phyloP scores from a whole-genome alignment of 148 eudicot species.

The Rhododendron mucronatum region DNA sequence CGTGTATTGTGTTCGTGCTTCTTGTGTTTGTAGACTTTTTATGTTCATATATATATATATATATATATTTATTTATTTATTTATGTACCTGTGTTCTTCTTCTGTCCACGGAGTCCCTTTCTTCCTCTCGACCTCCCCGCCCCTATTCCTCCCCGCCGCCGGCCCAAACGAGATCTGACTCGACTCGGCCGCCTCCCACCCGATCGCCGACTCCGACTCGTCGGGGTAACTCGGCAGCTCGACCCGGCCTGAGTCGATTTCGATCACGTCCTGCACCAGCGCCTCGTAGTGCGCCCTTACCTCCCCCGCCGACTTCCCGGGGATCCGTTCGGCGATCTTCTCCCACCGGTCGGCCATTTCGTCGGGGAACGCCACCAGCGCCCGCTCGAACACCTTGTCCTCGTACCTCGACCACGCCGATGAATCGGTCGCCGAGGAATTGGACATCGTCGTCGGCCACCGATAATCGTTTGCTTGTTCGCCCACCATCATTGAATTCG shows the following conservation, averaged over 20 bases:
- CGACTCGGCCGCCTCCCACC: slow-evolving; percentile 11
- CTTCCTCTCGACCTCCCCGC: slow-evolving; percentile 35
- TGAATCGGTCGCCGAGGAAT: neutral
- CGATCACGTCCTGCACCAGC: slow-evolving; percentile 37
- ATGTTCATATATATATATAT: neutral
- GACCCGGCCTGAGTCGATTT: slow-evolving; percentile 56
- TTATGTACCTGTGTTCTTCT: slow-evolving; percentile 51
- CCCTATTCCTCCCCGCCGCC: slow-evolving; percentile 1
- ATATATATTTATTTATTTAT: too few relatives aligned
- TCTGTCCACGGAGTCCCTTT: slow-evolving; percentile 69
- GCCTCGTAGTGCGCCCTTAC: slow-evolving; percentile 40
- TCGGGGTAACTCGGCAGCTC: slow-evolving; percentile 44
- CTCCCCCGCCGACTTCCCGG: slow-evolving; percentile 42
- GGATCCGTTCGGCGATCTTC: slow-evolving; percentile 33
- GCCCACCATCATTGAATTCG: neutral
- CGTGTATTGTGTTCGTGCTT: too few relatives aligned
- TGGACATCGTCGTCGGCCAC: too few relatives aligned
- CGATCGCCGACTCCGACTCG: neutral
- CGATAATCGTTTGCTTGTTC: neutral
- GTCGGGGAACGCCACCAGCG: slow-evolving; percentile 36
- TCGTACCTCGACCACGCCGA: slow-evolving; percentile 39
- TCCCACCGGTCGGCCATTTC: slow-evolving; percentile 36
- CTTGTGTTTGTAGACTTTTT: too few relatives aligned
- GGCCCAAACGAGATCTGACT: slow-evolving; percentile 41
- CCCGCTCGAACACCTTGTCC: slow-evolving; percentile 50